A percentile compares a stretch with the other conserved stretches of the same genome.
Conservation (phyloP, 306 rosid species). For the Cotoneaster glaucophyllus region DNA sequence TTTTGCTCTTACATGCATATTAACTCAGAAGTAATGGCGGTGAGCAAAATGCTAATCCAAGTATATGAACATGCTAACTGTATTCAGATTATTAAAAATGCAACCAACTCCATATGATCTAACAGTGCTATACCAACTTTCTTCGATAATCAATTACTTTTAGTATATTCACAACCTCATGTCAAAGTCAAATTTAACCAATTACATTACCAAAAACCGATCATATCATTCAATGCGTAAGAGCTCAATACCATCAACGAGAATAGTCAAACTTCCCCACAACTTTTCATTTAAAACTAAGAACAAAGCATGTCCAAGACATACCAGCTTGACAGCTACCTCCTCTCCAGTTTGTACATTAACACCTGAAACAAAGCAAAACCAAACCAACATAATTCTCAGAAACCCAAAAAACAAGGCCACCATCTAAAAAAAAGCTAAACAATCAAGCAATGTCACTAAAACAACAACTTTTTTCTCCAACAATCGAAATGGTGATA, state of each 20-base stretch:
- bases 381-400: slow-evolving; percentile 26
- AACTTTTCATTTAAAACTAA: slow-evolving; percentile 1
- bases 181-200: not conserved
- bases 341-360: slow-evolving; percentile 94
- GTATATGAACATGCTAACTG: not conserved
- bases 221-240: not conserved
- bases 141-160: not conserved
- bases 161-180: not conserved
- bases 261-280: not conserved
- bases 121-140: not conserved
- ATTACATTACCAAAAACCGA: not conserved
- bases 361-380: slow-evolving; percentile 49
- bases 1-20: not conserved
- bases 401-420: not conserved
- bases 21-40: not conserved
- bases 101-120: not conserved
- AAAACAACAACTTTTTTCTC: not conserved
- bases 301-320: slow-evolving; percentile 19
- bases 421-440: slow-evolving; percentile 1
- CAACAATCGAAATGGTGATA: not conserved
- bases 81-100: not conserved
- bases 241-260: not conserved
- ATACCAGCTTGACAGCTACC: slow-evolving; percentile 95
- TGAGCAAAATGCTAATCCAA: not conserved
- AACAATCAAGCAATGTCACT: slow-evolving; percentile 13